These are phyloP conservation scores for Akebia trifoliata DNA, from an alignment of 164 flowering plant species.

Conservation along the genomic window DNA sequence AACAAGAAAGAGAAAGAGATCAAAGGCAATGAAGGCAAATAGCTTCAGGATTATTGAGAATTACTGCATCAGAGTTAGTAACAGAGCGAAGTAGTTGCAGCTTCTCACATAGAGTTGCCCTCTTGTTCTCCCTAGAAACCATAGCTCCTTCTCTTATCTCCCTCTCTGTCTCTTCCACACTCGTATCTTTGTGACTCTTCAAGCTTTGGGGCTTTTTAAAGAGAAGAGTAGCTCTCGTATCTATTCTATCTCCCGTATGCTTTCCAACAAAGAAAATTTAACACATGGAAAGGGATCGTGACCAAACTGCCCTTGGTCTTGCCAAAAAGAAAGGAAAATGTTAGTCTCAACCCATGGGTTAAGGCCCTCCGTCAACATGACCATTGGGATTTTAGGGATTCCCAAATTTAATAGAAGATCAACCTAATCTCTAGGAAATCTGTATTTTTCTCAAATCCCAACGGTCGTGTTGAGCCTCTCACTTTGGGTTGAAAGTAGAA, in stretches of 20 bases:
- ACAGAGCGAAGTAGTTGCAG: slow-evolving; percentile 89
- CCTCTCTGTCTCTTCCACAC: slow-evolving; percentile 7
- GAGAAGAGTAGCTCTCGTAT: slow-evolving; percentile 33
- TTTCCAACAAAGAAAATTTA: slow-evolving; percentile 23
- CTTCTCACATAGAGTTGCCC: slow-evolving; percentile 74
- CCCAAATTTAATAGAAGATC: too few species aligned
- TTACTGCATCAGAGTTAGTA: slow-evolving; percentile 88
- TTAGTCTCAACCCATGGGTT: too few species aligned
- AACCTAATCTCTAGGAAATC: too few species aligned
- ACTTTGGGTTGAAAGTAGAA: too few species aligned
- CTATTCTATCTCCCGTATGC: slow-evolving; percentile 34
- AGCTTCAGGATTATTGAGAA: slow-evolving; percentile 14
- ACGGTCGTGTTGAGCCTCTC: too few species aligned
- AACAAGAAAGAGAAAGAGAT: background rate
- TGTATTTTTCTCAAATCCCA: too few species aligned
- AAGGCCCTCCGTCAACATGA: too few species aligned
- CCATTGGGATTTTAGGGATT: too few species aligned
- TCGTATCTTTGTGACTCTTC: slow-evolving; percentile 10
- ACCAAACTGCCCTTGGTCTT: slow-evolving; percentile 22
- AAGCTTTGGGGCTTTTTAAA: slow-evolving; percentile 23
- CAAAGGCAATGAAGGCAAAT: slow-evolving; percentile 13
- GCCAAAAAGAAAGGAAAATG: background rate
- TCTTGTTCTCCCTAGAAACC: slow-evolving; percentile 81
- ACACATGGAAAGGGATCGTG: slow-evolving; percentile 4
- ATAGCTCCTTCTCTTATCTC: slow-evolving; percentile 23